Conservation (phyloP, 331 rosid species). For the Prunus yedoensis region DNA sequence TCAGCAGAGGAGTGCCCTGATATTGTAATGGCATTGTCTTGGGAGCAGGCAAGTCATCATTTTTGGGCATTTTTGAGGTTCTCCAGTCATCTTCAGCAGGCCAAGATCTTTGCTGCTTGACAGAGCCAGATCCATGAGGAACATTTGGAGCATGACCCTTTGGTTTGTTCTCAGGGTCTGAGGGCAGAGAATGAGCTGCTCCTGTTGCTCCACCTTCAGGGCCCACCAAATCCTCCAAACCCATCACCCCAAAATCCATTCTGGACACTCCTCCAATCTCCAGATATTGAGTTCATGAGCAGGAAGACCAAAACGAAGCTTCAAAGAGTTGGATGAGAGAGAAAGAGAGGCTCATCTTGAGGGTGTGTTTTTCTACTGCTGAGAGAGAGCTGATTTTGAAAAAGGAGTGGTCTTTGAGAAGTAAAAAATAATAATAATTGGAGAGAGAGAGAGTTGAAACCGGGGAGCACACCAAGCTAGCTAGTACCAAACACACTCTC, state of each 20-base stretch:
- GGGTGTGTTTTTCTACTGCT: constrained; percentile 13
- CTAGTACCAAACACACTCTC: constrained; percentile 5
- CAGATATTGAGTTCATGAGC: constrained; percentile 37
- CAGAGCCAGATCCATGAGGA: constrained; percentile 37
- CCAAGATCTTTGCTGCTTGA: constrained; percentile 39
- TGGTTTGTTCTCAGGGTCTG: constrained; percentile 26
- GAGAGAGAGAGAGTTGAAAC: constrained; percentile 19
- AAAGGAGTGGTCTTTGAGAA: constrained; percentile 31
- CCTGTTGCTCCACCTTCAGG: constrained; percentile 6
- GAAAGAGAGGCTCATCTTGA: constrained; percentile 36
- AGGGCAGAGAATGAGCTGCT: constrained; percentile 10
- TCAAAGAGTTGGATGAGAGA: constrained; percentile 25
- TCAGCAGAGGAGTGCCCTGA: constrained; percentile 33
- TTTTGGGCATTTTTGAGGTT: constrained; percentile 33
- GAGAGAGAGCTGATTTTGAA: constrained; percentile 27
- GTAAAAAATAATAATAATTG: constrained; percentile 24
- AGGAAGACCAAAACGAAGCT: constrained; percentile 1
- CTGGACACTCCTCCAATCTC: constrained; percentile 27
- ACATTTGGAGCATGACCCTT: neutral
- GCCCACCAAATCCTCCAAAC: constrained; percentile 39
- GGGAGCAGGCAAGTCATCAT: constrained; percentile 18
- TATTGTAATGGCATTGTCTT: constrained; percentile 34
- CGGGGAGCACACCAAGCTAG: neutral
- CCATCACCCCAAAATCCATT: constrained; percentile 49
- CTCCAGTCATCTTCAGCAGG: constrained; percentile 33